A percentile compares a stretch with the other conserved stretches of the same genome.
Evolutionary conservation across 1,284 basidiomycete species (phyloP).

Genomic region (Cutaneotrichosporon cavernicola): DNA sequence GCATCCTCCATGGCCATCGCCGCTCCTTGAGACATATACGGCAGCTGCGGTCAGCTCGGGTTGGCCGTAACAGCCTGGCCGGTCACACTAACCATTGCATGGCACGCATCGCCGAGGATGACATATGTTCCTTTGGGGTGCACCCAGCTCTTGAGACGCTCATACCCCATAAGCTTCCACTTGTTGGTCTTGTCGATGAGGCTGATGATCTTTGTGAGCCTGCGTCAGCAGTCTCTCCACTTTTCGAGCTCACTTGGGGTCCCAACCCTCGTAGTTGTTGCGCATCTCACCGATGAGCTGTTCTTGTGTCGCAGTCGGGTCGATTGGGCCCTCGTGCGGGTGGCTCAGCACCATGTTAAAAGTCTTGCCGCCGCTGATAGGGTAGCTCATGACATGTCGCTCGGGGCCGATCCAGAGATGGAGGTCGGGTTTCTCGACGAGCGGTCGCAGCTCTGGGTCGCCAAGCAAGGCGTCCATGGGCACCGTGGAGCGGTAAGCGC

Average conservation of each 20-base stretch:
- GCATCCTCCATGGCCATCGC: conserved; percentile 25
- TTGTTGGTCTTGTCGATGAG: conserved; percentile 20
- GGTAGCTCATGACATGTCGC: conserved; percentile 25
- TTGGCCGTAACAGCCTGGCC: neutral
- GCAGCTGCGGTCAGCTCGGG: conserved; percentile 6
- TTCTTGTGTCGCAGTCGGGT: conserved; percentile 4
- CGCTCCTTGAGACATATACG: conserved; percentile 27
- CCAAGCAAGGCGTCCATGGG: conserved; percentile 14
- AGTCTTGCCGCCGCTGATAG: conserved; percentile 24
- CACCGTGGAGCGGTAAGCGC: conserved; percentile 23
- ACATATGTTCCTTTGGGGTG: conserved; percentile 19
- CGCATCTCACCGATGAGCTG: conserved; percentile 19
- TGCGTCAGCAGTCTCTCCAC: neutral
- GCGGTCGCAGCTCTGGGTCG: conserved; percentile 18
- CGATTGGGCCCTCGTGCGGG: conserved; percentile 9
- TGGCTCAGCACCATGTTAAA: conserved; percentile 26
- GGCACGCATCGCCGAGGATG: conserved; percentile 20
- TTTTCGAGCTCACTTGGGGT: conserved; percentile 1
- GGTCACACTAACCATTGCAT: conserved; percentile 14
- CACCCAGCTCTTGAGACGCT: conserved; percentile 14
- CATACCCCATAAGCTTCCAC: conserved; percentile 25
- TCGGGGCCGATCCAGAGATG: conserved; percentile 21
- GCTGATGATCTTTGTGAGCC: conserved; percentile 21
- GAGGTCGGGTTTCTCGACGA: conserved; percentile 20
- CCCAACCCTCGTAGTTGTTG: conserved; percentile 23